phyloP scores from a whole-genome alignment of 75 land plant genomes.

The Isoetes taiwanensis region DNA sequence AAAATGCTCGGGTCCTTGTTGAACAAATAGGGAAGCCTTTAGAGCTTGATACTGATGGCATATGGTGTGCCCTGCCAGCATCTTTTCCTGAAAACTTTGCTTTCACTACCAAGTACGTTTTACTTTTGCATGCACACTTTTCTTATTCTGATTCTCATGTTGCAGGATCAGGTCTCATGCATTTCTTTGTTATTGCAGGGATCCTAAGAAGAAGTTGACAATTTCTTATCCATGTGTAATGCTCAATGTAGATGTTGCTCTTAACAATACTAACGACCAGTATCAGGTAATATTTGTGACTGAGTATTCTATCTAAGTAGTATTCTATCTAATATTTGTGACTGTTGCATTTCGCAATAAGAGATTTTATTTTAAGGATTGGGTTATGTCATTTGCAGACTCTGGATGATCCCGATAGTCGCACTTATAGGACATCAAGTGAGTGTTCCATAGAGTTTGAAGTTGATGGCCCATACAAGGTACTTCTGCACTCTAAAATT shows the following conservation, averaged over 20 bases:
- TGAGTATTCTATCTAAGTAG: neutral
- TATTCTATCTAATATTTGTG: slow-evolving; percentile 4
- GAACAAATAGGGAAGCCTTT: slow-evolving; percentile 96
- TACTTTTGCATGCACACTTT: neutral
- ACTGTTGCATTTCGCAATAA: neutral
- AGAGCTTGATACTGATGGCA: slow-evolving; percentile 98
- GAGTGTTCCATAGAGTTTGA: slow-evolving; percentile 99
- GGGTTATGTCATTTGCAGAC: slow-evolving; percentile 34
- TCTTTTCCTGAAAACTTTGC: slow-evolving; percentile 96
- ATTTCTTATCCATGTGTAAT: slow-evolving; percentile 99
- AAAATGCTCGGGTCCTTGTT: slow-evolving; percentile 85
- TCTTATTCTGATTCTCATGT: neutral
- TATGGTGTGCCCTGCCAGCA: slow-evolving; percentile 96
- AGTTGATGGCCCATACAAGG: slow-evolving; percentile 99
- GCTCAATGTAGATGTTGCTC: slow-evolving; percentile 99
- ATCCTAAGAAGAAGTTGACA: slow-evolving; percentile 66
- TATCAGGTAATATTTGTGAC: slow-evolving; percentile 57
- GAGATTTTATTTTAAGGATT: neutral
- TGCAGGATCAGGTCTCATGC: neutral
- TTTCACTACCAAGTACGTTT: slow-evolving; percentile 60
- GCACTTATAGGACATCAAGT: slow-evolving; percentile 72
- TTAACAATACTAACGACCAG: slow-evolving; percentile 97
- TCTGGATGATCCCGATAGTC: slow-evolving; percentile 48
- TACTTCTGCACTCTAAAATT: too few species aligned
- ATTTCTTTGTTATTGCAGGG: slow-evolving; percentile 27